Base-by-base conservation (phyloP, 306 rosid genomes). In the Urtica urens region DNA sequence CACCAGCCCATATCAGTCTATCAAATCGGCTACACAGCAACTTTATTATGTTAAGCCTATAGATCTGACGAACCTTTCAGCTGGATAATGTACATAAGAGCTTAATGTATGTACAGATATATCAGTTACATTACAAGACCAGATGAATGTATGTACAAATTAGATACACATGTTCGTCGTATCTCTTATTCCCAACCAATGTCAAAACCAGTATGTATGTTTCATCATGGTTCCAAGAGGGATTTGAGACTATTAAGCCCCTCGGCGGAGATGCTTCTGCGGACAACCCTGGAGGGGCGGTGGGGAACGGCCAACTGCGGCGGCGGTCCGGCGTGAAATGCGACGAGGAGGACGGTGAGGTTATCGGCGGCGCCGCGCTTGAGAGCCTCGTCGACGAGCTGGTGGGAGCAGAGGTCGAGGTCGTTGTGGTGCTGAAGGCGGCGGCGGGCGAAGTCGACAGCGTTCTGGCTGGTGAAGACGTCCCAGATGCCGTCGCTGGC, bases 401-500 rank as follows among this genome's bases (percentile, higher is more conserved):
- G 72, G 66, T 78, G 75, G 79, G 96, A 79, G 62, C 99, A 92
- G 23, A 69, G 51, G 53, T 60, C 79, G 65, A 79, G 79, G 65
- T 92, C 96, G 51, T 92, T 92, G 62, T 85, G 99, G 53, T 79
- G 78, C 69, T 69, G 96, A 39, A 92, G 94, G 63, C 54, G 72
- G 69, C 78, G 78, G 23, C 96, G 57, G 21, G 93, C 87, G 48
- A 73, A 85, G 54, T 92, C 96, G 1, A 85, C 75, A 0, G 96
- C 87, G 18, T 85, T 85, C 65, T 82, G 93, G 71, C 78, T 92
- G 3, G 64, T 72, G 51, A 92, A 92, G 46, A 75, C 62, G 2
- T 92, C 99, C 99, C 99, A 92, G 20, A 92, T 71, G 30, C 99
- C 96, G 42, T 92, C 96, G 29, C 96, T 92, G 0, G 87, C 96